Evolutionary conservation across 768 basidiomycete genomes (phyloP).

Genomic region (Auriculariales sp.): DNA sequence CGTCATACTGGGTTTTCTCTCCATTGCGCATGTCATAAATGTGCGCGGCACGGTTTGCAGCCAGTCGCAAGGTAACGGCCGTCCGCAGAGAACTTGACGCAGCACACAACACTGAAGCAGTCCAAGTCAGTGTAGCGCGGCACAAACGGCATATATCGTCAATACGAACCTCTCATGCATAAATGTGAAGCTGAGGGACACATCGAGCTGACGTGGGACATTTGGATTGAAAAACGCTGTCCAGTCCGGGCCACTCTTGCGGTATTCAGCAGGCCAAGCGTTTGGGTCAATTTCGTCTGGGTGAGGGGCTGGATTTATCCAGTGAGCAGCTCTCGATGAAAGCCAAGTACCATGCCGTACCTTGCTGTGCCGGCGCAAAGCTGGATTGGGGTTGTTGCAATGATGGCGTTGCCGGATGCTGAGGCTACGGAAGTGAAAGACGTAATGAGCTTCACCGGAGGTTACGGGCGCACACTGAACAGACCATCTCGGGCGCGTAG

Average conservation of each 20-base stretch:
- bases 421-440: neutral
- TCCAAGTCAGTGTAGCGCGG: neutral
- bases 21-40: slow-evolving; percentile 90
- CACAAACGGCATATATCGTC: slow-evolving; percentile 5
- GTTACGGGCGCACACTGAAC: too few relatives aligned
- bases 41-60: slow-evolving; percentile 86
- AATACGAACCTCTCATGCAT: slow-evolving; percentile 29
- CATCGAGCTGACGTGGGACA: slow-evolving; percentile 32
- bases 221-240: slow-evolving; percentile 38
- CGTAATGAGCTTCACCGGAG: neutral
- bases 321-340: too few relatives aligned
- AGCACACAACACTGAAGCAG: slow-evolving; percentile 57
- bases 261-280: slow-evolving; percentile 9
- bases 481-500: neutral
- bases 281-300: slow-evolving; percentile 14
- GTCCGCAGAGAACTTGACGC: slow-evolving; percentile 88
- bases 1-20: slow-evolving; percentile 58
- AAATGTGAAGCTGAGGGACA: slow-evolving; percentile 26
- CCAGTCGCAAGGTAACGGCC: slow-evolving; percentile 89
- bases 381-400: neutral
- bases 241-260: slow-evolving; percentile 38
- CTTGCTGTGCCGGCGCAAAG: slow-evolving; percentile 1
- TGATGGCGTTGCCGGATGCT: too few relatives aligned
- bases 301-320: too few relatives aligned
- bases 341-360: too few relatives aligned